Conservation (phyloP, 177 flowering plant genomes). For the Telopea speciosissima region DNA sequence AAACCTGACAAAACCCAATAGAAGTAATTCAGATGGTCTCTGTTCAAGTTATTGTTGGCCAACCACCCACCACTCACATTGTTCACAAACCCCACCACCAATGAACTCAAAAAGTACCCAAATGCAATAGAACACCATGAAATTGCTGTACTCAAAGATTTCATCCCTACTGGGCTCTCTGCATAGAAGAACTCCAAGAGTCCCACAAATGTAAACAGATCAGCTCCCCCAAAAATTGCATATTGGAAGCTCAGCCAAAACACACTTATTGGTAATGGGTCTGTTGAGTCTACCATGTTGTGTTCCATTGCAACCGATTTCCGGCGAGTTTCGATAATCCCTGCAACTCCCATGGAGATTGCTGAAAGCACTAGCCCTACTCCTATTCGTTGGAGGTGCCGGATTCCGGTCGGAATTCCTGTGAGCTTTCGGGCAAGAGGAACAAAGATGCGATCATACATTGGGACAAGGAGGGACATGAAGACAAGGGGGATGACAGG, state of each 20-base stretch:
- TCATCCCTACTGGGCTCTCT: conserved; percentile 67
- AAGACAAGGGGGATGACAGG: conserved; percentile 57
- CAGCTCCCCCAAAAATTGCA: conserved; percentile 56
- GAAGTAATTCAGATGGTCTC: conserved; percentile 56
- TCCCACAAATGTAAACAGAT: conserved; percentile 65
- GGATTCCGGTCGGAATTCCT: conserved; percentile 60
- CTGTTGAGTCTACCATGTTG: conserved; percentile 41
- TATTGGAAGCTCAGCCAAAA: conserved; percentile 65
- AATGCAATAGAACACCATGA: conserved; percentile 60
- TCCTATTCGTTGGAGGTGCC: conserved; percentile 56
- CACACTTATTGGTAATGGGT: conserved; percentile 52
- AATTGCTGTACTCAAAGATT: conserved; percentile 51
- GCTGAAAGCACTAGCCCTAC: conserved; percentile 56
- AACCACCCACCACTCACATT: conserved; percentile 63
- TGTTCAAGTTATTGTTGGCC: conserved; percentile 52
- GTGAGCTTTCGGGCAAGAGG: conserved; percentile 53
- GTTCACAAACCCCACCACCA: conserved; percentile 59
- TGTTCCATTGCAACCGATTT: conserved; percentile 40
- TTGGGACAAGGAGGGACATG: conserved; percentile 47
- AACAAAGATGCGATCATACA: conserved; percentile 55
- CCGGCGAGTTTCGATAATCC: conserved; percentile 43
- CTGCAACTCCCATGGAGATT: conserved; percentile 61
- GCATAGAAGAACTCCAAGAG: conserved; percentile 62
- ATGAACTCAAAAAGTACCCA: conserved; percentile 56
- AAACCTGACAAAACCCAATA: conserved; percentile 49